Conservation (phyloP, 2,329 filamentous ascomycete genomes). For the Beauveria caledonica region DNA sequence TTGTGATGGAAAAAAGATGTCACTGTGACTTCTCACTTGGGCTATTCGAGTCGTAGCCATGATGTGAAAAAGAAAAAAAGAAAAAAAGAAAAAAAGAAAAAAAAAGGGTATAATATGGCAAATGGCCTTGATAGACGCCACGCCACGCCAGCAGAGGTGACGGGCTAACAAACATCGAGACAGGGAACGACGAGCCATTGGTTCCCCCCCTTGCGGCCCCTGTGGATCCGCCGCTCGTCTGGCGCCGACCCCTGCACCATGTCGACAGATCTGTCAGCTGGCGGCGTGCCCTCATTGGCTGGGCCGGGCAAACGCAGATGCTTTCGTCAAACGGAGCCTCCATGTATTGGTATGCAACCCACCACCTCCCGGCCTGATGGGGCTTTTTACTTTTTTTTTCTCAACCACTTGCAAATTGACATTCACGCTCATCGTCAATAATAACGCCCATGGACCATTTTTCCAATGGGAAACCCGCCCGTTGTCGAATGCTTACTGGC, state of each 20-base stretch:
- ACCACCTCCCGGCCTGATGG: not conserved
- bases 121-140: too few relatives aligned
- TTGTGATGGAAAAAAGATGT: too few relatives aligned
- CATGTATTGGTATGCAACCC: not conserved
- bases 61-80: too few relatives aligned
- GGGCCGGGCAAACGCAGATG: not conserved
- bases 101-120: too few relatives aligned
- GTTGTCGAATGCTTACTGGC: not conserved
- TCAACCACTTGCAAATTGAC: not conserved
- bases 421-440: not conserved
- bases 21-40: too few relatives aligned
- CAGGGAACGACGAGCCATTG: not conserved
- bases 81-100: too few relatives aligned
- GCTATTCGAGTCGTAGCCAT: too few relatives aligned
- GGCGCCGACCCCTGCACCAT: not conserved
- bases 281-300: not conserved
- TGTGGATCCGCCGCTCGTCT: not conserved
- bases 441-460: not conserved
- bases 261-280: conserved; percentile 2
- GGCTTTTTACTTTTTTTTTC: not conserved
- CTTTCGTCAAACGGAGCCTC: not conserved
- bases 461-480: not conserved
- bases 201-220: too few relatives aligned
- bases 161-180: not conserved
- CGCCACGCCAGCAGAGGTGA: too few relatives aligned